Evolutionary conservation across 2,329 filamentous ascomycete species (phyloP), one percentile per base, ranked within the genome.

Genomic region (Arthrobotrys iridis): DNA sequence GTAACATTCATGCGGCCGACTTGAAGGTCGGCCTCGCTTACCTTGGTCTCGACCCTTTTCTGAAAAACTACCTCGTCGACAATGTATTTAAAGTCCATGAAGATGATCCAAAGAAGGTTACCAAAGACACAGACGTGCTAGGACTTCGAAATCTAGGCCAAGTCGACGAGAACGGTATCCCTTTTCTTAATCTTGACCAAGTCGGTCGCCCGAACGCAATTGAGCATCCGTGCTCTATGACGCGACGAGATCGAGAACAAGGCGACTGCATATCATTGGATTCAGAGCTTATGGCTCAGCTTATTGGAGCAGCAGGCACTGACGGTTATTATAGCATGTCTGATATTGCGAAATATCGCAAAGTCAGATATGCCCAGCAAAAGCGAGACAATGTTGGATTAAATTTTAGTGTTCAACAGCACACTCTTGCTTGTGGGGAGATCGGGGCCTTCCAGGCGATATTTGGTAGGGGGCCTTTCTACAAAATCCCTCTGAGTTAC

Each of bases 181-280:
- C 8, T 24, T 10, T 68, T 20, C 13, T 8, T 82, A 59, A 76
- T 78, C 59, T 82, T 11, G 78, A 80, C 26, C 78, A 82, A 46
- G 59, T 82, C 1, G 77, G 78, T 22, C 79, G 77, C 30, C 81
- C 82, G 76, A 78, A 79, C 33, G 71, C 77, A 1, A 77, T 82
- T 33, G 82, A 82, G 76, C 81, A 82, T 58, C 81, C 82, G 59
- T 80, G 67, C 20, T 80, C 79, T 11, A 77, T 82, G 0, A 79
- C 78, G 0, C 77, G 81, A 4, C 58, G 71, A 18, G 77, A 79
- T 55, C 10, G 74, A 15, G 77, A 68, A n/a, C 77, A 77, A 15
- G 81, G 80, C 4, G 79, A 79, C 35, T 71, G 77, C 41, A 67
- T 79, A 41, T 72, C 55, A 2, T 77, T 80, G 50, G 60, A 78